Percentiles rank a stretch among this genome's conserved stretches.
phyloP scores from a whole-genome alignment of 768 basidiomycete genomes.

The Russula ochroleuca region DNA sequence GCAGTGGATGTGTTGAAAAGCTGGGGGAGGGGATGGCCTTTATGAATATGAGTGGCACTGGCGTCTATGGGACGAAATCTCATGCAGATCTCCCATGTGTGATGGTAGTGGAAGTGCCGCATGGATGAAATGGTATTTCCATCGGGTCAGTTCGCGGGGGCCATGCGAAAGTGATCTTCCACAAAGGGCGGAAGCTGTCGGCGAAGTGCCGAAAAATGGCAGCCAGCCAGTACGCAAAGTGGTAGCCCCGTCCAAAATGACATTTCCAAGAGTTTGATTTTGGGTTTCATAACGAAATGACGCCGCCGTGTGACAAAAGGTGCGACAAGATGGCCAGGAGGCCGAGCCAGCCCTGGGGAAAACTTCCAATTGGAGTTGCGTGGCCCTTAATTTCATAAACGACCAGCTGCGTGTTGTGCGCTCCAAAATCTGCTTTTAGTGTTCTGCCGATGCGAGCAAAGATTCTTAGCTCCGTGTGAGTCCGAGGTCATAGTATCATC shows the following conservation, averaged over 20 bases:
- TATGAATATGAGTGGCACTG: constrained; percentile 16
- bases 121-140: not conserved
- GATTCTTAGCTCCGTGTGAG: constrained; percentile 10
- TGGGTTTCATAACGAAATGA: constrained; percentile 20
- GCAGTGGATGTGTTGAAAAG: constrained; percentile 10
- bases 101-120: constrained; percentile 5
- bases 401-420: not conserved
- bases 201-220: constrained; percentile 2
- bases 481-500: not conserved
- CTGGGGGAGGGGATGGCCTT: constrained; percentile 1
- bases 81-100: not conserved
- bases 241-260: constrained; percentile 9
- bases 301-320: constrained; percentile 16
- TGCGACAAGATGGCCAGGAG: not conserved
- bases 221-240: not conserved
- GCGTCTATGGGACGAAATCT: constrained; percentile 20
- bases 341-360: constrained; percentile 8
- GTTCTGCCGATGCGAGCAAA: not conserved
- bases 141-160: constrained; percentile 10
- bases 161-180: constrained; percentile 13
- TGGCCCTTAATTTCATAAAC: constrained; percentile 3
- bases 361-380: not conserved
- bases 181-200: constrained; percentile 6
- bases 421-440: not conserved
- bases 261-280: not conserved